Evolutionary conservation across 1,284 basidiomycete species (phyloP), one percentile per base, ranked within the genome.

Genomic region (Microbotryum violaceum): DNA sequence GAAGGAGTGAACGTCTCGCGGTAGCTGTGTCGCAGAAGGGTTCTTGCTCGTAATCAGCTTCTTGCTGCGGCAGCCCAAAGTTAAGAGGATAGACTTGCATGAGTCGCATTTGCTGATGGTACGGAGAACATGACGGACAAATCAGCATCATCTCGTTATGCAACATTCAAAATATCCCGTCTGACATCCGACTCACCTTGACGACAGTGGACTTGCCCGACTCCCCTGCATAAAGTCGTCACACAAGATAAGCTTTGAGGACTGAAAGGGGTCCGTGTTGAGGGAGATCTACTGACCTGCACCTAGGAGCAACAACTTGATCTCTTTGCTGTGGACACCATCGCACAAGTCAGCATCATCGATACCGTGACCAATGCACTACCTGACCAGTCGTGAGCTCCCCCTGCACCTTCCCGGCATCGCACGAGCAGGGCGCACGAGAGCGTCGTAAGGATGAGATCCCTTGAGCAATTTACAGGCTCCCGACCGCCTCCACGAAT

Each of bases 1-100:
- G 85, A 83, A 58, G 86, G 83, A 65, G 88, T 89, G 80, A 96
- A 97, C 1, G 91, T 78, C 61, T 73, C 75, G 75, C 37, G 37
- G 37, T 42, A 53, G n/a, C 51, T 29, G 57, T 37, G 51, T 61
- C 61, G 60, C 56, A 53, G 60, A 50, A 65, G 54, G 61, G 59
- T 6, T 61, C 59, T 8, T 62, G 57, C 21, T 60, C 54, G 47
- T 58, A 64, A 6, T 61, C 63, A 42, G 37, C 37, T 42, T 18
- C 37, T 42, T 18, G 14, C 12, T 33, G 31, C 6, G 57, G 49
- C 23, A 56, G 57, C 18, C 33, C 10, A 3, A 31, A 8, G 2
- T 29, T 42, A 27, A 49, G 59, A 2, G 62, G 57, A 18, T 18
- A 20, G 45, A 54, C 62, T 12, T 63, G 59, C 20, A 51, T 47